Base-by-base conservation (phyloP, 345 rosid genomes). In the Cochlearia excelsa region DNA sequence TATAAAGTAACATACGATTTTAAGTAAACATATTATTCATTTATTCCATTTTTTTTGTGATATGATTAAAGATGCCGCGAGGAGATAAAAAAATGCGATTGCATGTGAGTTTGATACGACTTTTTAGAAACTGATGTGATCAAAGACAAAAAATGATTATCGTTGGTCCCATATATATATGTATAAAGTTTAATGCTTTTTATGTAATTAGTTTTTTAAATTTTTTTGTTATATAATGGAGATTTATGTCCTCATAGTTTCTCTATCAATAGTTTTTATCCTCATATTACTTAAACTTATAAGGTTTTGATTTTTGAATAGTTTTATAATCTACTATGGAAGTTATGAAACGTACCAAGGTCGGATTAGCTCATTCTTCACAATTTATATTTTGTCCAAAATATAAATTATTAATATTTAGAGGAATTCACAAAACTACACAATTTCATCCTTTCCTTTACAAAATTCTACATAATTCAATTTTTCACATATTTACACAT, bases 81-180 rank as follows among this genome's bases (percentile, higher is more conserved):
- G 63, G 46, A 48, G 63, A 55, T 34, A 47, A 35, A 16, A 57
- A 46, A 43, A 49, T 42, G 49, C 53, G 59, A 56, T 69, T 69
- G 68, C 74, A 69, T 69, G 74, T 56, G 74, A 69, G 41, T 55
- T 6, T 62, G 74, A 62, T 69, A 23, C 68, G 68, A 69, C 63
- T 69, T 69, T 16, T 62, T 43, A 49, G 64, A 6, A 69, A 42
- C 54, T 50, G 59, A 45, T 63, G 53, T 56, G 58, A 69, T 69
- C 63, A 69, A 62, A 34, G 57, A 55, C 57, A 62, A 69, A 69
- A 41, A 61, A 54, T 61, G 11, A 56, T 49, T 11, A 56, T 49
- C 42, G 53, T 69, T 47, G 74, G 68, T 26, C 68, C 74, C 68
- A 56, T 55, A 33, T 2, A 31, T 34, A 56, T 62, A 26, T 54